A percentile compares a stretch with the other conserved stretches of the same genome.
Conservation (phyloP, 306 rosid species). For the Gleditsia sinensis region DNA sequence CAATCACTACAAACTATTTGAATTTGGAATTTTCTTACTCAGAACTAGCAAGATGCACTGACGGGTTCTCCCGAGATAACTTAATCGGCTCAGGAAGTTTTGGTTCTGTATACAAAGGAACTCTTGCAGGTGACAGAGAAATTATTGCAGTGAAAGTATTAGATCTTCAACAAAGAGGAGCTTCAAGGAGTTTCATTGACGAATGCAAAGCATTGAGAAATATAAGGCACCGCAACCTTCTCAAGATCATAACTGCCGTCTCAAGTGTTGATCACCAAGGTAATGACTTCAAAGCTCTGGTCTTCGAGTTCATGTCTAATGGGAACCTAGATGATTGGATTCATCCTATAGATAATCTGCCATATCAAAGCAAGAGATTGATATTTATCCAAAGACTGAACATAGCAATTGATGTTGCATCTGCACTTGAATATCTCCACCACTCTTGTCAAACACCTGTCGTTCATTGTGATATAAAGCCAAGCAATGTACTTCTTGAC, state of each 20-base stretch:
- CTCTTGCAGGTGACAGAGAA: constrained; percentile 27
- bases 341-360: constrained; percentile 15
- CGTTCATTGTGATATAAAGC: constrained; percentile 48
- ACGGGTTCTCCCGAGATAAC: too few relatives aligned
- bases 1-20: not conserved
- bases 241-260: constrained; percentile 44
- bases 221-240: constrained; percentile 49
- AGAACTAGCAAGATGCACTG: too few relatives aligned
- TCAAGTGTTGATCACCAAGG: constrained; percentile 39
- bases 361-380: constrained; percentile 8
- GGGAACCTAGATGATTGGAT: constrained; percentile 44
- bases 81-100: constrained; percentile 51
- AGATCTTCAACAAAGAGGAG: constrained; percentile 47
- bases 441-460: constrained; percentile 35
- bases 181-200: constrained; percentile 42
- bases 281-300: constrained; percentile 47
- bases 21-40: too few relatives aligned
- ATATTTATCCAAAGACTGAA: constrained; percentile 37
- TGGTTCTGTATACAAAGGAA: constrained; percentile 45
- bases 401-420: constrained; percentile 43
- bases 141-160: constrained; percentile 45
- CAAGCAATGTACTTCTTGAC: constrained; percentile 39
- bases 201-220: constrained; percentile 44
- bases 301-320: constrained; percentile 43
- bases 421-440: constrained; percentile 45